phyloP scores from a whole-genome alignment of 345 rosid species.

The Eucalyptus curtisii region DNA sequence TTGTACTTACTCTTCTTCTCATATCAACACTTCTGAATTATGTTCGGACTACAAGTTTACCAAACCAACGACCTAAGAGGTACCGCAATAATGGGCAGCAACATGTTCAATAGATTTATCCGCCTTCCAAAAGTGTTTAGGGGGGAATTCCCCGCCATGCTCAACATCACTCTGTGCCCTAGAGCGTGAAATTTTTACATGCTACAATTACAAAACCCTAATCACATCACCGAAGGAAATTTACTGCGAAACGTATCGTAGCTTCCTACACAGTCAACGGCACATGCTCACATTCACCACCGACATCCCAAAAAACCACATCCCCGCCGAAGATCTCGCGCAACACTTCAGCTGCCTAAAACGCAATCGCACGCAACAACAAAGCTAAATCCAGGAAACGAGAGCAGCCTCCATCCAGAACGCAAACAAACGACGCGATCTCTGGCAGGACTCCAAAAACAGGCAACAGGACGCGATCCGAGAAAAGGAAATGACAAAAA shows the following conservation, averaged over 20 bases:
- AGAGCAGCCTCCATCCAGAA: background rate
- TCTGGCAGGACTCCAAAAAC: background rate
- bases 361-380: background rate
- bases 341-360: background rate
- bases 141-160: background rate
- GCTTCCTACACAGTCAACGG: background rate
- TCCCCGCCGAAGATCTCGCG: background rate
- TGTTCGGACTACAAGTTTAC: background rate
- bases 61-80: background rate
- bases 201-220: background rate
- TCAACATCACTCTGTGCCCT: background rate
- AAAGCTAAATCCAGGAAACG: background rate
- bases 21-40: background rate
- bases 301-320: background rate
- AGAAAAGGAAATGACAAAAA: background rate
- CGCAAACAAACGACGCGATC: background rate
- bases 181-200: background rate
- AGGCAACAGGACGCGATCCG: background rate
- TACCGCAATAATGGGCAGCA: background rate
- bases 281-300: background rate
- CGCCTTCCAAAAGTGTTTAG: background rate
- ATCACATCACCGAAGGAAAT: background rate
- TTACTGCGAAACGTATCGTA: background rate
- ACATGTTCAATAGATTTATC: background rate
- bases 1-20: background rate